Evolutionary conservation across 1,139 yeast genomes (phyloP), one percentile per base, ranked within the genome.

Genomic region (Yamadazyma epiphylla): DNA sequence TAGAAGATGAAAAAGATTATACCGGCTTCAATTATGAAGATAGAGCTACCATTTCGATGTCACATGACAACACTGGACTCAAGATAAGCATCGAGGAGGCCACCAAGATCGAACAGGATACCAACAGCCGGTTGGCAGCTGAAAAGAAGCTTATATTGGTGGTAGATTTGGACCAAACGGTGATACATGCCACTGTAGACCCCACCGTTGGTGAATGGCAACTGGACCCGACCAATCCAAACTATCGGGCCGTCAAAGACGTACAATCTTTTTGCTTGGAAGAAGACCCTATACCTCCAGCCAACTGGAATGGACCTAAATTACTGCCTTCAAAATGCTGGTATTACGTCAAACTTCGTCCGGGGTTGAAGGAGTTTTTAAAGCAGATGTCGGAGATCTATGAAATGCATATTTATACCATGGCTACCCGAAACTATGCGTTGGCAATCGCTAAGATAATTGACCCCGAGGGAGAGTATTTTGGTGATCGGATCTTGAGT

Each of bases 371-470:
- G 31, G 79, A 77, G 31, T 91, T 91, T 53, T 69, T 91, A 33
- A 72, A 71, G 32, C 65, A 66, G 30, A 73, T 87, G 41, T 66
- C 81, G 5, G 58, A 78, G 27, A 59, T 74, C 31, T 91, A 84
- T 53, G 98, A 91, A 58, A 66, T 91, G 71, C 98, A 91, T 55
- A 87, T 91, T 25, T 91, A 91, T 55, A 91, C 99, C 6, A 91
- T 91, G 99, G 98, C 98, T n/a, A 94, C 98, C 3, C 67, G 95
- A 41, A 81, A 91, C 25, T 91, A 91, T 58, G 99, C 99, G 0
- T 70, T 79, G 30, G 85, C 91, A 13, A 85, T 94, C 41, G 95
- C 97, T 19, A 76, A 78, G 34, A 82, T 94, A 23, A 88, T 94
- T 31, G 99, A 91, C 49, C 98, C 98, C 0, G 78, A 75, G 13